phyloP scores from a whole-genome alignment of 2,329 filamentous ascomycete genomes.

The Aspergillus fructus region DNA sequence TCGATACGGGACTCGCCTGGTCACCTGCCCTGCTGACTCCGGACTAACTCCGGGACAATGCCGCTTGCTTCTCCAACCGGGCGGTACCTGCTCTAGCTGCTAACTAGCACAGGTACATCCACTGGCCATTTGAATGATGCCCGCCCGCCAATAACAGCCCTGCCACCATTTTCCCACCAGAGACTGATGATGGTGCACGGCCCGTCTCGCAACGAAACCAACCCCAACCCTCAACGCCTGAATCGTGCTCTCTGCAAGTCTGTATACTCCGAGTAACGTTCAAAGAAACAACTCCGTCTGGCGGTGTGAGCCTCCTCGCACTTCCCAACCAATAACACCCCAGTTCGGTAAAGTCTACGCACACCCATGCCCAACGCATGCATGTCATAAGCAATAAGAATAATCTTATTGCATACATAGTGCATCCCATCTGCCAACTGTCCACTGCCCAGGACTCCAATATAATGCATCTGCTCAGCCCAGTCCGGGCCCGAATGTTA shows the following conservation, averaged over 20 bases:
- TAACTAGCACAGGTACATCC: not conserved
- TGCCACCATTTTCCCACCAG: no score
- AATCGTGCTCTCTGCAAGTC: not conserved
- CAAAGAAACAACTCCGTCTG: not conserved
- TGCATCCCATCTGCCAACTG: not conserved
- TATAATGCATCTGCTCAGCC: no score
- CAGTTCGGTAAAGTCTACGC: not conserved
- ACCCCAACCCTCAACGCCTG: not conserved
- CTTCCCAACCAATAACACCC: not conserved
- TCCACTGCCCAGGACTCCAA: not conserved
- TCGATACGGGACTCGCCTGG: not conserved
- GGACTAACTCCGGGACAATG: not conserved
- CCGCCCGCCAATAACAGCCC: no score
- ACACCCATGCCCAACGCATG: not conserved
- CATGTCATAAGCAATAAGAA: constrained; percentile 4
- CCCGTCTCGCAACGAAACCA: no score
- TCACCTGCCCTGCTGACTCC: not conserved
- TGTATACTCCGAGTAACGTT: not conserved
- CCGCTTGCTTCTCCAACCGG: not conserved
- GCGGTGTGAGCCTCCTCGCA: not conserved
- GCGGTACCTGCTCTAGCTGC: constrained; percentile 3
- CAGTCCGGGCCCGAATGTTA: no score
- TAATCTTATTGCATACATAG: constrained; percentile 6
- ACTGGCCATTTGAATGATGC: no score
- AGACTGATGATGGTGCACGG: no score